Evolutionary conservation across 306 rosid genomes (phyloP).

Genomic region (Macrotyloma uniflorum): DNA sequence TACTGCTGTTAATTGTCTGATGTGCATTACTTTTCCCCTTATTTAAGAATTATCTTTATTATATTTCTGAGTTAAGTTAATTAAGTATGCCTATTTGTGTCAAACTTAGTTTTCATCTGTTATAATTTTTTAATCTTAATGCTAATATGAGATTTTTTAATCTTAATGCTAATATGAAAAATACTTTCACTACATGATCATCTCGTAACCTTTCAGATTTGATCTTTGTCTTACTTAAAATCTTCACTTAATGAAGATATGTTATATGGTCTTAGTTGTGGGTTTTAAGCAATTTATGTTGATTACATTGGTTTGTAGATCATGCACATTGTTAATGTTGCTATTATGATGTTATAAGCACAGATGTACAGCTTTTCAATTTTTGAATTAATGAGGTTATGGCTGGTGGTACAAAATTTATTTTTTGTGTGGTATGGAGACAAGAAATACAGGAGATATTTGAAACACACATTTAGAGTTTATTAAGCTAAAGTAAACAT

Average conservation of each 20-base stretch:
- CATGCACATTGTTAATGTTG: conserved; percentile 14
- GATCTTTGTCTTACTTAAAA: background rate
- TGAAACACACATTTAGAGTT: conserved; percentile 21
- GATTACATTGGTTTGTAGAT: conserved; percentile 4
- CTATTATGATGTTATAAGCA: conserved; percentile 5
- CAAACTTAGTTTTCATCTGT: conserved; percentile 18
- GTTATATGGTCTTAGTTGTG: conserved; percentile 13
- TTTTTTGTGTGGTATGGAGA: background rate
- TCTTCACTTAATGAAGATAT: conserved; percentile 2
- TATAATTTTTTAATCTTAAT: background rate
- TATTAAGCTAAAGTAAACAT: too few relatives aligned
- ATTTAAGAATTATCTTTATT: conserved; percentile 19
- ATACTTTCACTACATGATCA: background rate
- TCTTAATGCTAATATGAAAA: too few relatives aligned
- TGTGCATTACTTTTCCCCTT: conserved; percentile 15
- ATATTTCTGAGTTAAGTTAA: background rate
- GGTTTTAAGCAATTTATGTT: conserved; percentile 17
- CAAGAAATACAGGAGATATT: background rate
- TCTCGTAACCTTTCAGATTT: background rate
- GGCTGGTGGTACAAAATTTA: background rate
- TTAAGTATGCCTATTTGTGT: conserved; percentile 9
- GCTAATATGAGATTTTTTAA: too few relatives aligned
- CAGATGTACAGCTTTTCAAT: conserved; percentile 16
- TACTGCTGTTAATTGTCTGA: conserved; percentile 14
- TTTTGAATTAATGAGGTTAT: background rate